phyloP scores from a whole-genome alignment of 2,329 filamentous ascomycete genomes.

The Pseudogymnoascus sp. region DNA sequence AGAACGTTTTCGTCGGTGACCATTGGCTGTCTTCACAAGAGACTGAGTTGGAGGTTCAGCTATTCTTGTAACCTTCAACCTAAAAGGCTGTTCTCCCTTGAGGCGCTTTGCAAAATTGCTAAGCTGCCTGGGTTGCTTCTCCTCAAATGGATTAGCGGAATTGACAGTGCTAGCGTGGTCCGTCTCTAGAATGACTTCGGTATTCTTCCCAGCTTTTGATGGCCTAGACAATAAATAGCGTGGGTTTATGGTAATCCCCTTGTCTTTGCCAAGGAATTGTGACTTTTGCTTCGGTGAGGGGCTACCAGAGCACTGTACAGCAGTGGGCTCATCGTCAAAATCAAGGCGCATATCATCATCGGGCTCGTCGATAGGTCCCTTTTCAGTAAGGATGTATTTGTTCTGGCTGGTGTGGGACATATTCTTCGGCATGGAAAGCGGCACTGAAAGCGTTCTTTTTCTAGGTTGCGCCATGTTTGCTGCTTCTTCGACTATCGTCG shows the following conservation, averaged over 20 bases:
- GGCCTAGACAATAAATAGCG: not conserved
- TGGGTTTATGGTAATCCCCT: not conserved
- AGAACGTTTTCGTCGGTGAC: not conserved
- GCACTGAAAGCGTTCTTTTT: not conserved
- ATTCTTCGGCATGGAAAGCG: conserved; percentile 16
- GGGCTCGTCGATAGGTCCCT: not conserved
- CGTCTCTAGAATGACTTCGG: not conserved
- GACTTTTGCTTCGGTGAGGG: not conserved
- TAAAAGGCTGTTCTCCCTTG: not conserved
- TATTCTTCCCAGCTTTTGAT: not conserved
- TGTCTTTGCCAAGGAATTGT: not conserved
- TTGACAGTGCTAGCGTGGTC: not conserved
- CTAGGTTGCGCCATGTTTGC: not conserved
- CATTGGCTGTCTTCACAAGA: not conserved
- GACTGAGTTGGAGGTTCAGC: not conserved
- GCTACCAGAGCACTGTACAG: not conserved
- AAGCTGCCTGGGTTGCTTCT: not conserved
- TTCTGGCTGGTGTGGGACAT: conserved; percentile 13
- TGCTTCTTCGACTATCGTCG: not conserved
- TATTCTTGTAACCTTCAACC: not conserved
- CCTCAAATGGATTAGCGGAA: not conserved
- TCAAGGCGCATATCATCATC: not conserved
- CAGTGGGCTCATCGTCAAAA: not conserved
- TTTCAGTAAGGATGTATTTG: not conserved
- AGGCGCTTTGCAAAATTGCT: not conserved